Evolutionary conservation across 2,329 filamentous ascomycete species (phyloP).

Genomic region (Colletotrichum viniferum): DNA sequence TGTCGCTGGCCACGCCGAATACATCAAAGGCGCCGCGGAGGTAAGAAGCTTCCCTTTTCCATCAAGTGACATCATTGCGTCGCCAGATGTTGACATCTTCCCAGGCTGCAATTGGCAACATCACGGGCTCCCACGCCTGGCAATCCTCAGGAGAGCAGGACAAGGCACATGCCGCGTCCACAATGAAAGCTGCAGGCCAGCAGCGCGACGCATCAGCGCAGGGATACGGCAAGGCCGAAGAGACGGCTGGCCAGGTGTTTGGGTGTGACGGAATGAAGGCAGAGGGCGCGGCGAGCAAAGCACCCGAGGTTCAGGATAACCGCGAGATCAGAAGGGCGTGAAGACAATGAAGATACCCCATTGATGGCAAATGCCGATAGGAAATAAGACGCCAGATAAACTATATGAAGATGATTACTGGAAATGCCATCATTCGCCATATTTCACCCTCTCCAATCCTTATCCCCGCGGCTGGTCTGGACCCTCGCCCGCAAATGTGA

Average conservation of each 20-base stretch:
- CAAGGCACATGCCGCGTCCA: conserved; percentile 64
- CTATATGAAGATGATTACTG: too few relatives aligned
- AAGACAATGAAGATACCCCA: neutral
- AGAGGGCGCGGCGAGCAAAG: conserved; percentile 60
- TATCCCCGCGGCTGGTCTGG: rapidly evolving
- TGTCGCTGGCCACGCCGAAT: conserved; percentile 67
- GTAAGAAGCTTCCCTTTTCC: conserved; percentile 36
- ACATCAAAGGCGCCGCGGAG: conserved; percentile 71
- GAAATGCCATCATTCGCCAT: neutral
- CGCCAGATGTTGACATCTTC: neutral
- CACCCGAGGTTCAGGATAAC: conserved; percentile 23
- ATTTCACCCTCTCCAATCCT: neutral
- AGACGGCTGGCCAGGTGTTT: conserved; percentile 65
- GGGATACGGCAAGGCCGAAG: conserved; percentile 68
- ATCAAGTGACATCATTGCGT: neutral
- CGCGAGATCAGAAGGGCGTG: neutral
- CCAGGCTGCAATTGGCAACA: conserved; percentile 62
- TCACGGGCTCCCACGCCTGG: conserved; percentile 69
- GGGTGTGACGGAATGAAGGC: conserved; percentile 74
- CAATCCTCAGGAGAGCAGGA: conserved; percentile 66
- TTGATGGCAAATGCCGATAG: neutral
- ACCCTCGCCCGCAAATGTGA: neutral
- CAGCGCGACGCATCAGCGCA: conserved; percentile 55
- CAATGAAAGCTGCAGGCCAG: conserved; percentile 66
- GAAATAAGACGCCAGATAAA: too few relatives aligned